A percentile compares a stretch with the other conserved stretches of the same genome.
Evolutionary conservation across 139 green algal genomes (phyloP).

Genomic region (Tetradesmus obliquus): DNA sequence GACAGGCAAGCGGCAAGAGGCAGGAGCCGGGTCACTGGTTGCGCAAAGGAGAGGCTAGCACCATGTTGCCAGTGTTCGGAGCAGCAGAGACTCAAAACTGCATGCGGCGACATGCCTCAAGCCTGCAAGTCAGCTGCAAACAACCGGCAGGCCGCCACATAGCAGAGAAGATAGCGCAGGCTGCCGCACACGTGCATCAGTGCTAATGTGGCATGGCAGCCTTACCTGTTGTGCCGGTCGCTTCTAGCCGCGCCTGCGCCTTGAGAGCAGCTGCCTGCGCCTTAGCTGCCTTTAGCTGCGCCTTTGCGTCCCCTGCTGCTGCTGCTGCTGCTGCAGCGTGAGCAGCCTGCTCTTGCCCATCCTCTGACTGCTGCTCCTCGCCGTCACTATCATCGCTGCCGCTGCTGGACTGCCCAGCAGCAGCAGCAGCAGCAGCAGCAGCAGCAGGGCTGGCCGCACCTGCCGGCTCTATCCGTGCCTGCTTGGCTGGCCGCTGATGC

Average conservation of each 20-base stretch:
- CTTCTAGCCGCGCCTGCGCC: conserved; percentile 14
- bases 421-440: not conserved
- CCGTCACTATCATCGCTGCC: not conserved
- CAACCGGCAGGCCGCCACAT: not conserved
- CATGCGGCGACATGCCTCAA: no score
- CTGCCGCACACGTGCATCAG: not conserved
- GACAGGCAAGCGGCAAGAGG: no score
- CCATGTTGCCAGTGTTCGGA: no score
- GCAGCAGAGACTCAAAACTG: no score
- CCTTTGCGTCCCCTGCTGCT: not conserved
- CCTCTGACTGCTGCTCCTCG: not conserved
- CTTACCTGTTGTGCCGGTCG: conserved; percentile 5
- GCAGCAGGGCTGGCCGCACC: not conserved
- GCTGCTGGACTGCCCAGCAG: not conserved
- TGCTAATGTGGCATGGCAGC: not conserved
- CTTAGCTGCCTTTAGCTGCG: not conserved
- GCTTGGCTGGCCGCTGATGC: not conserved
- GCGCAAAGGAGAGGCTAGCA: no score
- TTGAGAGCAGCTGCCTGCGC: conserved; percentile 20
- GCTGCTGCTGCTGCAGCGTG: not conserved
- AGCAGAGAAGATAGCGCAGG: not conserved
- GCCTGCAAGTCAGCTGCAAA: not conserved
- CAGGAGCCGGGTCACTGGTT: no score
- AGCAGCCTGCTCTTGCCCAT: not conserved
- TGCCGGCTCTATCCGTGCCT: not conserved